Conservation (phyloP, 1,284 basidiomycete genomes). For the Trametes versicolor region DNA sequence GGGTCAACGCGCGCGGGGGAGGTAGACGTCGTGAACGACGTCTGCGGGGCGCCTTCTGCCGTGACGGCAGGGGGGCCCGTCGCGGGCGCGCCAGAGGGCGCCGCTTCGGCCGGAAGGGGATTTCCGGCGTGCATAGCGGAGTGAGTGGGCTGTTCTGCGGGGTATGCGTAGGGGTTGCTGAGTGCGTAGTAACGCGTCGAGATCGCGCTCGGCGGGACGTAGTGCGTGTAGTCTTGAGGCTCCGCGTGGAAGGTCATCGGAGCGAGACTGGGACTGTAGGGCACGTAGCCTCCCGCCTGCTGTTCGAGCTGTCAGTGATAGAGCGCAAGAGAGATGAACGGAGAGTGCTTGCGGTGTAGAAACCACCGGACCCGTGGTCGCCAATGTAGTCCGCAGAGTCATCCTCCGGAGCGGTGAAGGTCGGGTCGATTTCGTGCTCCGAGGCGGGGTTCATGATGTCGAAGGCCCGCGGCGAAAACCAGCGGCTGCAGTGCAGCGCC, state of each 20-base stretch:
- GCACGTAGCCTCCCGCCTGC: conserved; percentile 7
- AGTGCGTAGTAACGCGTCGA: conserved; percentile 33
- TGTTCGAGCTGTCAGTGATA: neutral
- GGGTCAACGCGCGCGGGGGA: conserved; percentile 22
- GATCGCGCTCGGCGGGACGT: conserved; percentile 30
- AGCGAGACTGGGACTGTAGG: neutral
- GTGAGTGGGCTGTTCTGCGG: neutral
- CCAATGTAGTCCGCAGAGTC: neutral
- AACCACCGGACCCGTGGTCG: neutral
- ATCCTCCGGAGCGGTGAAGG: neutral
- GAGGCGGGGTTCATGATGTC: conserved; percentile 5
- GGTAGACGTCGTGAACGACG: conserved; percentile 16
- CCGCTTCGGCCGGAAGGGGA: neutral
- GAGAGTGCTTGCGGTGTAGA: neutral
- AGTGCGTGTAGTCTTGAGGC: conserved; percentile 18
- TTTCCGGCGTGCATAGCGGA: neutral
- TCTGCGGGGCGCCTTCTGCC: neutral
- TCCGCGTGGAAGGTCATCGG: neutral
- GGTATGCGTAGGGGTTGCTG: conserved; percentile 29
- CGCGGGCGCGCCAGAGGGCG: neutral
- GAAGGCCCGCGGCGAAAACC: neutral
- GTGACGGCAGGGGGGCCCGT: neutral
- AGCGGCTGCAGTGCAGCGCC: neutral
- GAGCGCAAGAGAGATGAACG: too few species aligned
- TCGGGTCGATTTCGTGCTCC: neutral